Evolutionary conservation across 2,329 filamentous ascomycete genomes (phyloP), one percentile per base, ranked within the genome.

Genomic region (Ceratocystis albifundus): DNA sequence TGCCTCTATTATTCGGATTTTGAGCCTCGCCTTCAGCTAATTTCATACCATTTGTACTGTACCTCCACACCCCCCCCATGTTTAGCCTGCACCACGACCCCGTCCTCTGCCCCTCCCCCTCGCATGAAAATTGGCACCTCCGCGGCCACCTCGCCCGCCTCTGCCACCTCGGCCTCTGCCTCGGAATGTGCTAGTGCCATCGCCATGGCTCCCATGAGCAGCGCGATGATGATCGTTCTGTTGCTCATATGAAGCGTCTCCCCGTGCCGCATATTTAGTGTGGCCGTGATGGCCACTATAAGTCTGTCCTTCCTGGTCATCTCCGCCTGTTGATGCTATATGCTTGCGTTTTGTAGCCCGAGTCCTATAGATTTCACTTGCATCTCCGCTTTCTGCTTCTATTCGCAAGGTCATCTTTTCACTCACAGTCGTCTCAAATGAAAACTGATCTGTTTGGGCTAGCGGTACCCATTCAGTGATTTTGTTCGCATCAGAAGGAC

Each of bases 391-490:
- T 69, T 93, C 89, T 64, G 85, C 80, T 74, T 96, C 90, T 61
- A 97, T 86, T 1, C 88, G 83, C 64, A 97, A 76, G 69, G 94
- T 80, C 17, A 90, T 84, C 77, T 95, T 96, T 76, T 97, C 92
- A 20, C 88, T 88, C 0, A 97, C 89, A 0, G 84, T 85, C 0
- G 88, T 91, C 69, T 95, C 89, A 71, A 97, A 91, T 4, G 85
- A 81, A 72, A 92, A 85, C 0, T 85, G 81, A 71, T 88, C 84
- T 6, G 90, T 86, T 4, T 83, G 78, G 0, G 87, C 77, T 2
- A 96, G 80, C 3, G 89, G 85, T 69, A 89, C 84, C 94, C 93
- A 97, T 69, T 88, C 86, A 65, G 86, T 84, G 67, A 97, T 96
- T 72, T 86, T 87, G 66, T 82, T 83, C 17, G 90, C 92, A 71